Conservation (phyloP, 2,329 filamentous ascomycete species). For the Escovopsis sp. region DNA sequence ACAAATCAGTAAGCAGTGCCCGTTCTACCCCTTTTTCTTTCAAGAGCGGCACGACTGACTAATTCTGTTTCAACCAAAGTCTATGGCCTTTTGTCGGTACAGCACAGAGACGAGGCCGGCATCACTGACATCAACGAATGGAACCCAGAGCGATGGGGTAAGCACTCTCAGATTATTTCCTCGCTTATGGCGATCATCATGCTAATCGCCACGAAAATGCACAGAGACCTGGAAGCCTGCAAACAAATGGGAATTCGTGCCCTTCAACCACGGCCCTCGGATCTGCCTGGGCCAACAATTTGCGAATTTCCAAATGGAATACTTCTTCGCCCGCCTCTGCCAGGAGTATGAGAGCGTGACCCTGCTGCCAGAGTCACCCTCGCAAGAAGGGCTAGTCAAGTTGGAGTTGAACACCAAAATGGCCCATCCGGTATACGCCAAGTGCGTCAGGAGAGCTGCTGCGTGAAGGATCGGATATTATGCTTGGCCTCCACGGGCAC, state of each 20-base stretch:
- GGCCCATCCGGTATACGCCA: not conserved
- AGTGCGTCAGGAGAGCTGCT: not conserved
- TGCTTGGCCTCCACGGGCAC: no score
- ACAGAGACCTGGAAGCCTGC: not conserved
- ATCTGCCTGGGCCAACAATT: constrained; percentile 30
- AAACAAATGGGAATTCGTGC: constrained; percentile 23
- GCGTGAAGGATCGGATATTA: no score
- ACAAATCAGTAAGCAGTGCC: not conserved
- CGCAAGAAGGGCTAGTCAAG: not conserved
- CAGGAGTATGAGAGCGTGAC: constrained; percentile 16
- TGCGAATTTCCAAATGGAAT: constrained; percentile 22
- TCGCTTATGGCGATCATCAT: not conserved
- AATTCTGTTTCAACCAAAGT: not conserved
- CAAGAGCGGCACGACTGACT: no score
- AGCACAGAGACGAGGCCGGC: not conserved
- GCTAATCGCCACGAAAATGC: not conserved
- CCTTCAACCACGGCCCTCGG: constrained; percentile 28
- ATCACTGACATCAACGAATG: not conserved
- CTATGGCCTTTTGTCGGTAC: not conserved
- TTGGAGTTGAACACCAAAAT: not conserved
- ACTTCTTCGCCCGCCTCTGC: constrained; percentile 20
- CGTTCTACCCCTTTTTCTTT: not conserved
- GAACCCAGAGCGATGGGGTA: not conserved
- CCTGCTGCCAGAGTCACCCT: not conserved
- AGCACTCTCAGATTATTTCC: no score